A percentile compares a stretch with the other conserved stretches of the same genome.
These are phyloP conservation scores for Ophiostoma ips DNA, from an alignment of 2,329 filamentous ascomycete genomes.

Conservation along the genomic window DNA sequence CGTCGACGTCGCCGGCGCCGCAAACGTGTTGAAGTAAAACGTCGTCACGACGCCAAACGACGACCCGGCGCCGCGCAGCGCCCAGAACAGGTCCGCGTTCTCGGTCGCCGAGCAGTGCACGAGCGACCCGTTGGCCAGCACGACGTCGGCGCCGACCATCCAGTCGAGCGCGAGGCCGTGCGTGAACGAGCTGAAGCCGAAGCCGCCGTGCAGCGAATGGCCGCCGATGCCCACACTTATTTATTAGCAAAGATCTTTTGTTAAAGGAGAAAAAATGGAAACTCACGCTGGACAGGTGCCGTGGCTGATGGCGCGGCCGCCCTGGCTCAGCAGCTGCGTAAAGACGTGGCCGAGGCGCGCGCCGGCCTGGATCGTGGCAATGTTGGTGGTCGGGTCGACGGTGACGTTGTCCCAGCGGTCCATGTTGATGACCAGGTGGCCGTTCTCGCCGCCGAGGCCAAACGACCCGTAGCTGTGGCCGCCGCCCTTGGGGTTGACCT, in stretches of 20 bases:
- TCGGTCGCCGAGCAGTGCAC: constrained; percentile 20
- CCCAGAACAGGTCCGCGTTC: constrained; percentile 30
- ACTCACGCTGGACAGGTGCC: constrained; percentile 37
- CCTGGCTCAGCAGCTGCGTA: constrained; percentile 24
- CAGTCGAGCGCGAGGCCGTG: constrained; percentile 24
- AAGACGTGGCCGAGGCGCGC: constrained; percentile 35
- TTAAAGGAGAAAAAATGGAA: background rate
- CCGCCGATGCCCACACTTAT: constrained; percentile 25
- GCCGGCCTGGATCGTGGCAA: constrained; percentile 33
- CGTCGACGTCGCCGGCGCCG: constrained; percentile 21
- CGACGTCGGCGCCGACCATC: constrained; percentile 23
- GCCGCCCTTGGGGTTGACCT: constrained; percentile 35
- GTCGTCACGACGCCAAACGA: constrained; percentile 28
- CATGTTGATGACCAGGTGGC: constrained; percentile 33
- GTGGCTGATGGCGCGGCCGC: constrained; percentile 29
- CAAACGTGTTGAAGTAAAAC: constrained; percentile 27
- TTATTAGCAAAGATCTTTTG: constrained; percentile 6
- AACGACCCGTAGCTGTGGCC: constrained; percentile 38
- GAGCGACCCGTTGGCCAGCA: constrained; percentile 23
- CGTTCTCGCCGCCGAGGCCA: constrained; percentile 34
- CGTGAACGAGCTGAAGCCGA: constrained; percentile 24
- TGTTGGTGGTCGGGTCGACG: constrained; percentile 25
- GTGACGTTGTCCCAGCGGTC: constrained; percentile 29
- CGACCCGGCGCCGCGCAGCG: constrained; percentile 27
- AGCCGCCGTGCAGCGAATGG: constrained; percentile 27